Percentiles rank a stretch among this genome's conserved stretches.
These are phyloP conservation scores for Aspergillus clavatus DNA, from an alignment of 2,329 filamentous ascomycete genomes.

Conservation along the genomic window DNA sequence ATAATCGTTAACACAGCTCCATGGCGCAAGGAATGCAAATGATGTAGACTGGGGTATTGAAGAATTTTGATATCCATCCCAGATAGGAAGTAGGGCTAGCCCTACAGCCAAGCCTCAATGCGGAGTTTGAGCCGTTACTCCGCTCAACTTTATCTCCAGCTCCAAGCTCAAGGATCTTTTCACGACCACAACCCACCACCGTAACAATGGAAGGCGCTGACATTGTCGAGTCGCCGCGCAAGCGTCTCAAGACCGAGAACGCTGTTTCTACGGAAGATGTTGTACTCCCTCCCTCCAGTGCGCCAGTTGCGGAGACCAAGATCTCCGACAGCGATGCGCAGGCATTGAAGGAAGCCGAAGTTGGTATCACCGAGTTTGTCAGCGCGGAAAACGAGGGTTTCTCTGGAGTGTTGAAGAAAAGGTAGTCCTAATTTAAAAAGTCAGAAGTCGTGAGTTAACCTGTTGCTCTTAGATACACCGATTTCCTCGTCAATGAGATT, in stretches of 20 bases:
- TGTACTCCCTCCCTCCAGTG: slow-evolving; percentile 12
- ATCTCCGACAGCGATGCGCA: slow-evolving; percentile 25
- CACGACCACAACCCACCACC: neutral
- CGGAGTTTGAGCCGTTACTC: slow-evolving; percentile 4
- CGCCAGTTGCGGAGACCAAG: slow-evolving; percentile 9
- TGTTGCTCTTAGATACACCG: slow-evolving; percentile 63
- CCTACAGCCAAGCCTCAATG: slow-evolving; percentile 21
- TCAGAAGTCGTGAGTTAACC: neutral
- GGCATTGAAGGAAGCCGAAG: slow-evolving; percentile 39
- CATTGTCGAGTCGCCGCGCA: slow-evolving; percentile 32
- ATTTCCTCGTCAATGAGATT: slow-evolving; percentile 92
- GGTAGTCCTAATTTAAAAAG: slow-evolving; percentile 33
- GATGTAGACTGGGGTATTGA: too few species aligned
- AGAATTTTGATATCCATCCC: slow-evolving; percentile 11
- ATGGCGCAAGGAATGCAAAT: too few species aligned
- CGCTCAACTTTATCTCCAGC: slow-evolving; percentile 13
- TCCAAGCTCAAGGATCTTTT: slow-evolving; percentile 5
- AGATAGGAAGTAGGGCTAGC: slow-evolving; percentile 26
- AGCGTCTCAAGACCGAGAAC: slow-evolving; percentile 33
- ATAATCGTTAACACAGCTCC: too few species aligned
- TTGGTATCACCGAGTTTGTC: slow-evolving; percentile 63
- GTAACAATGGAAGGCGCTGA: slow-evolving; percentile 29
- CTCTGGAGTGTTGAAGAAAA: slow-evolving; percentile 62
- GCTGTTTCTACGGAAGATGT: slow-evolving; percentile 11
- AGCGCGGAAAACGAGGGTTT: slow-evolving; percentile 56